phyloP scores from a whole-genome alignment of 2,329 filamentous ascomycete species.

The Fusarium hainanense region DNA sequence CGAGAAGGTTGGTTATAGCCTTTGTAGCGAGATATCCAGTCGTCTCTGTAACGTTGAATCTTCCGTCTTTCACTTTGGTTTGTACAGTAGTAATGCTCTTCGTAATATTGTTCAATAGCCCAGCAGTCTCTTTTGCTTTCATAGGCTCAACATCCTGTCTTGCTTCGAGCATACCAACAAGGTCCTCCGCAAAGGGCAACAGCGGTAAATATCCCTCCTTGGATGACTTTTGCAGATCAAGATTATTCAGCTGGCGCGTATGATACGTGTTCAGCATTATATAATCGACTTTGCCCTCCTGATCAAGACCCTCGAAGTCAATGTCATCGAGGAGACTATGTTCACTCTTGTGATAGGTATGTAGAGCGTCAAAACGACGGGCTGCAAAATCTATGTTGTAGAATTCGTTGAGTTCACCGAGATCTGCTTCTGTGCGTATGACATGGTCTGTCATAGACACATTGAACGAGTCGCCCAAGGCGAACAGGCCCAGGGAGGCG shows the following conservation, averaged over 20 bases:
- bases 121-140: conserved; percentile 22
- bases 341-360: conserved; percentile 17
- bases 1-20: conserved; percentile 11
- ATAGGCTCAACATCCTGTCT: conserved; percentile 34
- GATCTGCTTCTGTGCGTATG: conserved; percentile 29
- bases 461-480: conserved; percentile 12
- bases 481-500: neutral
- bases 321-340: conserved; percentile 11
- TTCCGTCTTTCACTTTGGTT: conserved; percentile 9
- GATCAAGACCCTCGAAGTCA: conserved; percentile 21
- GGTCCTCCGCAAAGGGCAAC: conserved; percentile 4
- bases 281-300: conserved; percentile 33
- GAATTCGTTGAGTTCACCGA: conserved; percentile 19
- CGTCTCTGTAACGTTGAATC: conserved; percentile 29
- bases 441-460: conserved; percentile 30
- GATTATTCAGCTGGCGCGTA: conserved; percentile 24
- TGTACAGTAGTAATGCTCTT: conserved; percentile 20
- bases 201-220: conserved; percentile 7
- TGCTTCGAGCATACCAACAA: conserved; percentile 22
- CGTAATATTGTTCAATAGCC: conserved; percentile 17
- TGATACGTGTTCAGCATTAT: conserved; percentile 33
- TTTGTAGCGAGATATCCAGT: conserved; percentile 26
- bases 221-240: conserved; percentile 8
- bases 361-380: conserved; percentile 10
- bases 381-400: conserved; percentile 29